Evolutionary conservation across 352 stramenopile genomes (phyloP), one percentile per base, ranked within the genome.

Genomic region (Phytophthora sojae): DNA sequence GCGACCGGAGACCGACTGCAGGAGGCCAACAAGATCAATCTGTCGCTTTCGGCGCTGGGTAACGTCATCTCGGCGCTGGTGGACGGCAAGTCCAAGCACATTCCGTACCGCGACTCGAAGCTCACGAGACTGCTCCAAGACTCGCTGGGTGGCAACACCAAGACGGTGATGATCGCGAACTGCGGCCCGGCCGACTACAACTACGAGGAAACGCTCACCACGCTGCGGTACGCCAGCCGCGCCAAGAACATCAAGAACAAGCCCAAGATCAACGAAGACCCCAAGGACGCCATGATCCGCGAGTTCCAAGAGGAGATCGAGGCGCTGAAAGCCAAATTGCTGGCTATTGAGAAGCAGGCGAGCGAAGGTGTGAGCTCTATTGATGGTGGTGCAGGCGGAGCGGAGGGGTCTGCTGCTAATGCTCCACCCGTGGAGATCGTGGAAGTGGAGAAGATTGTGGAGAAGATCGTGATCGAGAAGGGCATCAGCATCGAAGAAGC

Each of bases 161-260:
- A 99, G 80, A 99, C 97, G 0, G 95, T 99, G 44, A 99, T 99
- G 97, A 98, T 98, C 63, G 97, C 97, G 5, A 99, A 99, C 82
- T 98, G 94, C 61, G 97, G 97, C 4, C 97, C 97, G 0, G 97
- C 97, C 14, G 97, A 99, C 77, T 99, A 98, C 82, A 99, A 99
- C 75, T 98, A 98, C 73, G 97, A 99, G 49, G 87, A 96, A 79
- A 98, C 90, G 6, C 73, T 98, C 6, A 98, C 91, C 9, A 99
- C 96, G 9, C 73, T 99, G 19, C 86, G 95, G 19, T 99, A 99
- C 79, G 97, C 97, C 8, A 99, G 97, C 75, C 94, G 98, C 23
- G 98, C 98, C 30, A 99, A 99, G 88, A 99, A 99, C 78, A 99
- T 99, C 79, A 99, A 99, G 73, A 99, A 99, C 83, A 98, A 98